phyloP scores from a whole-genome alignment of 306 rosid species.

The Arachis stenosperma region DNA sequence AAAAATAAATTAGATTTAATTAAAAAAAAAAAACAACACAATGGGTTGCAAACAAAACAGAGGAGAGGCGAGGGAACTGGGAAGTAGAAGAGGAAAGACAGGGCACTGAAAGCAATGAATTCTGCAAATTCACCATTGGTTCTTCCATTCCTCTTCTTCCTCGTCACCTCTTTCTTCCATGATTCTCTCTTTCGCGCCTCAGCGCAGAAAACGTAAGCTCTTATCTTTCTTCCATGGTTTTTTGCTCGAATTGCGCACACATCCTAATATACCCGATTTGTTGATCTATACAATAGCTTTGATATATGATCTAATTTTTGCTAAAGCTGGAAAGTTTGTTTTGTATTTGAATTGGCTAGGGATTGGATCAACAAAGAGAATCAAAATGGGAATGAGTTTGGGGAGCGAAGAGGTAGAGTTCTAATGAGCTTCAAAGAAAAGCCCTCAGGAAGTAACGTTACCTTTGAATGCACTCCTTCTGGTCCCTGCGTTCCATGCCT shows the following conservation, averaged over 20 bases:
- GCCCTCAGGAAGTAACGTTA: slow-evolving; percentile 64
- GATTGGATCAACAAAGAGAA: slow-evolving; percentile 43
- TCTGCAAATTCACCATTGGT: slow-evolving; percentile 43
- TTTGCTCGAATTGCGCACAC: neutral
- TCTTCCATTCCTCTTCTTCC: slow-evolving; percentile 42
- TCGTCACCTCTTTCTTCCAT: slow-evolving; percentile 39
- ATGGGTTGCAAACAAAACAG: neutral
- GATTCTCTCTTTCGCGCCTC: slow-evolving; percentile 42
- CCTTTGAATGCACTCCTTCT: slow-evolving; percentile 87
- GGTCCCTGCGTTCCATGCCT: slow-evolving; percentile 93
- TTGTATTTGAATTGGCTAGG: slow-evolving; percentile 44
- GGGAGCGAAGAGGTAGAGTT: slow-evolving; percentile 50
- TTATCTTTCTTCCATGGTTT: slow-evolving; percentile 23
- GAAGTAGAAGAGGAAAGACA: slow-evolving; percentile 21
- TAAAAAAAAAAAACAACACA: neutral
- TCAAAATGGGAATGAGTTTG: slow-evolving; percentile 43
- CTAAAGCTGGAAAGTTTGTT: slow-evolving; percentile 34
- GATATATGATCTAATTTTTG: slow-evolving; percentile 33
- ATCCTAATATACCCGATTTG: neutral
- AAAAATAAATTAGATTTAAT: no score
- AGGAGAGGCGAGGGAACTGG: neutral
- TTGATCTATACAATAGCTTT: slow-evolving; percentile 31
- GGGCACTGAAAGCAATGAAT: slow-evolving; percentile 41
- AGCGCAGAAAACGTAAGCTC: slow-evolving; percentile 56
- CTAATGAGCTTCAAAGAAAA: slow-evolving; percentile 74